Evolutionary conservation across 306 rosid genomes (phyloP), one percentile per base, ranked within the genome.

Genomic region (Bauhinia variegata): DNA sequence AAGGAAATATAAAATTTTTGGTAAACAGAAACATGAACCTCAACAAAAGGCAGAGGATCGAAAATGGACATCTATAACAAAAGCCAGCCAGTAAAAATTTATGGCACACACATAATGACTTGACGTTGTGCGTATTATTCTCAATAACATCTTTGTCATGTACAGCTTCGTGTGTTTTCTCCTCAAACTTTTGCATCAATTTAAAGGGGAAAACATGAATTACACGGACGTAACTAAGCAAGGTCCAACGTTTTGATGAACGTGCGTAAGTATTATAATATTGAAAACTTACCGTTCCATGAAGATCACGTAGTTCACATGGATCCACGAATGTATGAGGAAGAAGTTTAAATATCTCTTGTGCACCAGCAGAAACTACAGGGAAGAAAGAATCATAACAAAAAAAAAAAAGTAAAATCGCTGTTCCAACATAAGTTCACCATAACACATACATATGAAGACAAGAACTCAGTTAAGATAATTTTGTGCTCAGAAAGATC

Each of bases 241-340:
- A 56, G 36, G 62, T 68, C 44, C 37, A 49, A 56, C 8, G 54
- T 54, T 61, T 73, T 17, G 32, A 48, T 14, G 11, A 57, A 49
- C 30, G 36, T 19, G 33, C 42, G 47, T 5, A 48, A 7, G 33
- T 43, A 30, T 19, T 17, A 30, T 43, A 7, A 41, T 11, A 16
- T 7, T 32, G 11, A 63, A 51, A 61, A 67, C 65, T 76, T 73
- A 89, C 98, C 84, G 5, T 61, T 60, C 59, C 75, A 66, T 70
- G 83, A 56, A 89, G 82, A 47, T 82, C 88, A 0, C 67, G 55
- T 74, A 89, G 95, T 75, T 15, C 78, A 77, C 79, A 72, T 52
- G 97, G 91, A 39, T 93, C 95, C 68, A 89, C 91, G 66, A 84
- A 88, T 41, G 91, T 53, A 73, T 93, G 97, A 62, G 98, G 98